These are phyloP conservation scores for Talaromyces rugulosus DNA, from an alignment of 2,329 filamentous ascomycete genomes.

Conservation along the genomic window DNA sequence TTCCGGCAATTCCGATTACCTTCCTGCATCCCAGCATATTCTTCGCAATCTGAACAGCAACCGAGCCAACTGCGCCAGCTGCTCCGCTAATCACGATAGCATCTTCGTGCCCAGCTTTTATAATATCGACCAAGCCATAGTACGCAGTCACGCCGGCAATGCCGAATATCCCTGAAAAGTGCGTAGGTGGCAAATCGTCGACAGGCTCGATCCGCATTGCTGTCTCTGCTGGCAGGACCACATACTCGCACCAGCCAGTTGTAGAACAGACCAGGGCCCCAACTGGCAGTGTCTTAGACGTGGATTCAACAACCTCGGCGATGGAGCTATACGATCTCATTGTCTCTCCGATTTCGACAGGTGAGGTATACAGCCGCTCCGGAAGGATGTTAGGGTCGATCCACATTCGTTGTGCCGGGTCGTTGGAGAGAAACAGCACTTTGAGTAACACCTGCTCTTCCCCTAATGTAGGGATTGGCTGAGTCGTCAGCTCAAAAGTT, in stretches of 20 bases:
- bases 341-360: slow-evolving; percentile 37
- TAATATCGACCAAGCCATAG: slow-evolving; percentile 40
- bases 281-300: slow-evolving; percentile 22
- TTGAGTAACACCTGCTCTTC: slow-evolving; percentile 45
- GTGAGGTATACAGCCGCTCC: slow-evolving; percentile 44
- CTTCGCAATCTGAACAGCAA: slow-evolving; percentile 53
- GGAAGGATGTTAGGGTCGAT: slow-evolving; percentile 39
- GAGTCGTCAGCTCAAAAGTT: slow-evolving; percentile 1
- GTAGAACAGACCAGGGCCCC: slow-evolving; percentile 33
- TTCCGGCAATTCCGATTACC: slow-evolving; percentile 52
- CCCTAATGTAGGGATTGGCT: slow-evolving; percentile 30
- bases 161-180: slow-evolving; percentile 44
- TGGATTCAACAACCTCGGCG: slow-evolving; percentile 35
- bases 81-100: slow-evolving; percentile 46
- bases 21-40: slow-evolving; percentile 33
- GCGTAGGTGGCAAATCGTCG: slow-evolving; percentile 36
- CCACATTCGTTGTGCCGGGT: slow-evolving; percentile 51
- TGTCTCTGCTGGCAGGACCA: slow-evolving; percentile 32
- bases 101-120: slow-evolving; percentile 34
- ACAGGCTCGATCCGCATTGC: slow-evolving; percentile 25
- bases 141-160: slow-evolving; percentile 41
- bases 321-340: slow-evolving; percentile 35
- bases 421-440: slow-evolving; percentile 47
- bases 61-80: slow-evolving; percentile 46
- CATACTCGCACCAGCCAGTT: slow-evolving; percentile 41